Conservation (phyloP, 495 filamentous ascomycete species). For the Bryoglossum gracile region DNA sequence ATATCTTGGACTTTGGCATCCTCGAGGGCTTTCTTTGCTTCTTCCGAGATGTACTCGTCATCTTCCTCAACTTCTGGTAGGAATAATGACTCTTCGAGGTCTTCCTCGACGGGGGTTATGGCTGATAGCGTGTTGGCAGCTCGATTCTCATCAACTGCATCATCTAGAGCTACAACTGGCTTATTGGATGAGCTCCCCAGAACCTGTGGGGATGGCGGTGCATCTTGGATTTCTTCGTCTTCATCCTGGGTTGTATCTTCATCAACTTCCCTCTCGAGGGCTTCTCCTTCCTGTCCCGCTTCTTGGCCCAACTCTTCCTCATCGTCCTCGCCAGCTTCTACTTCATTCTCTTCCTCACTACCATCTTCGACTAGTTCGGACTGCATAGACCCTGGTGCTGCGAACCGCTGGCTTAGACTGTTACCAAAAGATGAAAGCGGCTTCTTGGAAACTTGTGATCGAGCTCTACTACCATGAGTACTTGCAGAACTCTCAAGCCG, state of each 20-base stretch:
- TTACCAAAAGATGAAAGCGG: slow-evolving; percentile 52
- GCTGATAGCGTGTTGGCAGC: no score
- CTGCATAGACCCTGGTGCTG: slow-evolving; percentile 53
- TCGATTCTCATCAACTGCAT: no score
- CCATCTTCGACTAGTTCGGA: slow-evolving; percentile 26
- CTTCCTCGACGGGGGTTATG: neutral
- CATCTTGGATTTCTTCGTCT: neutral
- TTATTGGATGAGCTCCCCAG: no score
- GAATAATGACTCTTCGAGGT: neutral
- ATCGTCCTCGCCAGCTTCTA: no score
- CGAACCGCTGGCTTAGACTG: slow-evolving; percentile 60
- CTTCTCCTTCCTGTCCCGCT: neutral
- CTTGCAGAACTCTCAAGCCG: slow-evolving; percentile 21
- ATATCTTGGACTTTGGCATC: slow-evolving; percentile 57
- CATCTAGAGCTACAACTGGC: no score
- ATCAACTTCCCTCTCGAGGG: neutral
- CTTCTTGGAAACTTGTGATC: neutral
- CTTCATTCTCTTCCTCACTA: slow-evolving; percentile 19
- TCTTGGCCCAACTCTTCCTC: no score
- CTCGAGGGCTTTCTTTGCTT: slow-evolving; percentile 56
- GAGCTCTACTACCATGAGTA: slow-evolving; percentile 10
- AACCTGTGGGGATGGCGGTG: no score
- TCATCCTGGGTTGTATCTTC: neutral
- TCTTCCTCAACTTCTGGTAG: slow-evolving; percentile 5
- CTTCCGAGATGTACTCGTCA: slow-evolving; percentile 49